A percentile compares a stretch with the other conserved stretches of the same genome.
These are phyloP conservation scores for Podospora didyma DNA, from an alignment of 495 filamentous ascomycete species.

Conservation along the genomic window DNA sequence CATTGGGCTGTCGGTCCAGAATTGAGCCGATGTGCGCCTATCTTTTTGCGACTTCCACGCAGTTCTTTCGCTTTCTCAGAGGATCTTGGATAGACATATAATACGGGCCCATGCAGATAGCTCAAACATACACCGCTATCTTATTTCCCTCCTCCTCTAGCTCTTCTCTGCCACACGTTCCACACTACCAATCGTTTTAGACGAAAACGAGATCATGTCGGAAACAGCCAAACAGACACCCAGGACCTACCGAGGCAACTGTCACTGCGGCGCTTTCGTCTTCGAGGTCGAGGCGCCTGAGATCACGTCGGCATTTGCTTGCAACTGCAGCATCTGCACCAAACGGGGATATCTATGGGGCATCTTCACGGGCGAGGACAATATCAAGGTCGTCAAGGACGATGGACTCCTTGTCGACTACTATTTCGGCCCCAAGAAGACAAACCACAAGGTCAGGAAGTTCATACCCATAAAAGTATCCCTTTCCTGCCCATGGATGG, in stretches of 20 bases:
- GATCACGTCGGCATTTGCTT: constrained; percentile 32
- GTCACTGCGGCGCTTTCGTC: constrained; percentile 50
- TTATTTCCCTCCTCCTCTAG: no score
- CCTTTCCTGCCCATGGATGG: no score
- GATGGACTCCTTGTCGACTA: constrained; percentile 33
- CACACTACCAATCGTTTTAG: no score
- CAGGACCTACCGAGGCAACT: constrained; percentile 53
- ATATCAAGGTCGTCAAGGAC: constrained; percentile 39
- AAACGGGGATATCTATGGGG: constrained; percentile 42
- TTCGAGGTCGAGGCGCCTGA: constrained; percentile 44
- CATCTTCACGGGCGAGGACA: constrained; percentile 18
- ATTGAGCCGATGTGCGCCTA: no score
- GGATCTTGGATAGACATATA: no score
- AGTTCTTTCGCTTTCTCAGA: no score
- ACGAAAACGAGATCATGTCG: constrained; percentile 8
- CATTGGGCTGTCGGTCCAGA: no score
- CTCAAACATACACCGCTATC: no score
- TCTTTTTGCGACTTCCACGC: no score
- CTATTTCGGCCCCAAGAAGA: constrained; percentile 24
- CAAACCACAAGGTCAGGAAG: constrained; percentile 28
- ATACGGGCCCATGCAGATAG: no score
- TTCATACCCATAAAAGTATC: not conserved
- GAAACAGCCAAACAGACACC: constrained; percentile 15
- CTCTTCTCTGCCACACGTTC: no score
- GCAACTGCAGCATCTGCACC: constrained; percentile 52